Base-by-base conservation (phyloP, 208 protist species). In the Zelonia costaricensis region DNA sequence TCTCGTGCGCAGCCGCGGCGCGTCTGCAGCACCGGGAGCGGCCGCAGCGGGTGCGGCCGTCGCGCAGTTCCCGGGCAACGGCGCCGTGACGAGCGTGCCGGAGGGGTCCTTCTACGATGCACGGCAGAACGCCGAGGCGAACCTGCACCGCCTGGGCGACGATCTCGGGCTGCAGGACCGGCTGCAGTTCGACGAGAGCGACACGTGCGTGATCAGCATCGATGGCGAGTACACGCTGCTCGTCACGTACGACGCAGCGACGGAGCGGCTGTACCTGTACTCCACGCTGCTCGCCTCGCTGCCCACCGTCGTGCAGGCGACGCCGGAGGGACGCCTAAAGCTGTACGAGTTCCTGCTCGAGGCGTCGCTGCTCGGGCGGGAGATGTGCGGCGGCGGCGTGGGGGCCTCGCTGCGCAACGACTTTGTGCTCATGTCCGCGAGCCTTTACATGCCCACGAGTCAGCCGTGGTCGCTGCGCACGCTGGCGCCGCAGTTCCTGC, bases 341-440 rank as follows among this genome's bases (percentile, higher is more conserved):
- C 53, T 93, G 12, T 93, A 89, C 58, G 81, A 90, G 56, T 80
- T 82, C 47, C 72, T 93, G 0, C 69, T 93, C 15, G 87, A 93
- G 55, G 81, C 73, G n/a, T 66, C 78, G 1, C 56, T 91, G 38
- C 73, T 90, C 0, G 87, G 87, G 4, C 68, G 87, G 10, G 78
- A 89, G 18, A 86, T 86, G 78, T 77, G 74, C 59, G 84, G 83
- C 39, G 86, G 87, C 35, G 84, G 83, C 45, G 72, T 91, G 31
- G 77, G 84, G 8, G 74, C 80, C 4, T 91, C 87, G 10, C 8
- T 91, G 25, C 78, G 86, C 36, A 72, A 88, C 45, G 78, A 86
- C 57, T 89, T 86, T 61, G 71, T 90, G 44, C 62, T 93, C 33
- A 63, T 94, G 55, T 88, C 81, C 0, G 80, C 81, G 10, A 84